These are phyloP conservation scores for Penicillium freii DNA, from an alignment of 2,329 filamentous ascomycete species.

Conservation along the genomic window DNA sequence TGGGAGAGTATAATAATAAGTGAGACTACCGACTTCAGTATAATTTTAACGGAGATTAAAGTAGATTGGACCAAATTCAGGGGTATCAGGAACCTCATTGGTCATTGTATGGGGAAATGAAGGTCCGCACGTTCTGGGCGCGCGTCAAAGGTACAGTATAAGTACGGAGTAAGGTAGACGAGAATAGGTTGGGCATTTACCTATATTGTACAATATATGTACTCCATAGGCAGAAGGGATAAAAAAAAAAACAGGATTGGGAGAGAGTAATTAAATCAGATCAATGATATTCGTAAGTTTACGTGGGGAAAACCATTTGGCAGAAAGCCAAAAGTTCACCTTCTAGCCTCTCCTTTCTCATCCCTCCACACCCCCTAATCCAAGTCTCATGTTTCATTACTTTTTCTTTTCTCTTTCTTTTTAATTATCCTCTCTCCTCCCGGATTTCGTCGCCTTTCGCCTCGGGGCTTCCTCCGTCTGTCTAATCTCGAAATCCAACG, in stretches of 20 bases:
- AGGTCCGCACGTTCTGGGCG: slow-evolving; percentile 19
- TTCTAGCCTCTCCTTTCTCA: slow-evolving; percentile 13
- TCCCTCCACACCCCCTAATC: slow-evolving; percentile 4
- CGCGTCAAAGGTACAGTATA: neutral
- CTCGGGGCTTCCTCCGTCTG: neutral
- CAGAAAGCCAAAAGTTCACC: slow-evolving; percentile 9
- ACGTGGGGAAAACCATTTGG: slow-evolving; percentile 4
- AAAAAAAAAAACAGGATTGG: neutral
- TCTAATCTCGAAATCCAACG: slow-evolving; percentile 13
- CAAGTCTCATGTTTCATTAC: neutral
- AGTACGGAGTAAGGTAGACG: neutral
- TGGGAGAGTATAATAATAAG: neutral
- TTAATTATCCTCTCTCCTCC: neutral
- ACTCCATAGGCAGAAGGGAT: no score
- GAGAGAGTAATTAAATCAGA: neutral
- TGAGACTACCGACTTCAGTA: neutral
- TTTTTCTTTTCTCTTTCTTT: slow-evolving; percentile 1
- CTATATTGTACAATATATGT: neutral
- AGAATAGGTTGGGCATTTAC: neutral
- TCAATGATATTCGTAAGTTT: neutral
- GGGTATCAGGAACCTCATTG: neutral
- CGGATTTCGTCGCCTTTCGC: slow-evolving; percentile 1
- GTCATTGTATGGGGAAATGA: slow-evolving; percentile 6
- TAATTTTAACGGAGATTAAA: neutral
- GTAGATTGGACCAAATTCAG: neutral